Base-by-base conservation (phyloP, 495 filamentous ascomycete genomes). In the Patellaria atrata region DNA sequence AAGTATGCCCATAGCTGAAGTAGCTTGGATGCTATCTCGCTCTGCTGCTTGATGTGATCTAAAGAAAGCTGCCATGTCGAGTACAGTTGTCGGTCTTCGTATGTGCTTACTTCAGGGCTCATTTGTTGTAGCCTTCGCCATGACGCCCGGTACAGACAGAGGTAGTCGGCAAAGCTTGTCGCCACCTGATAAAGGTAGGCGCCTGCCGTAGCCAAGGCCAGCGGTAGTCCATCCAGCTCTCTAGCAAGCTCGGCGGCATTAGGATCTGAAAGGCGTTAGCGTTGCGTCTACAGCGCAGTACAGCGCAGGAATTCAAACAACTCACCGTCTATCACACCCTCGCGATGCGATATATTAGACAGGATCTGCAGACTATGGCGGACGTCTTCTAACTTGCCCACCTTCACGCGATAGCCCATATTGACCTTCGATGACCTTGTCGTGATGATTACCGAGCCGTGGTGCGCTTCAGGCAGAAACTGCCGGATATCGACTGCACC, bases 21-120 rank as follows among this genome's bases (percentile, higher is more conserved):
- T 14, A 69, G 44, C 4, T 55, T 25, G 14, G 62, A 59, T 19
- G 62, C 47, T 12, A 41, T 34, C 4, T 35, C 20, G 41, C 58
- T 54, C 17, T 44, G 48, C 26, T 54, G 52, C 29, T 52, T 46
- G 18, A 70, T 52, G 22, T 57, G 47, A 35, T 49, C 30, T 37
- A 58, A 63, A 21, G 58, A 64, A 33, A 67, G 53, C 27, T 53
- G 41, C 63, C 62, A 68, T 38, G 62, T 67, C 22, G 53, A 48
- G 29, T 61, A 50, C 10, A 69, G 24, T 10, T 35, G 40, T n/a
- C 47, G 47, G 29, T 55, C 48, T 44, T 50, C 44, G 43, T 58
- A 41, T 12, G 51, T 44, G 27, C 26, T 31, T 18, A 60, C 25
- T 22, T 45, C 13, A 19, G 55, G 55, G 23, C 37, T 54, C 14